Percentiles rank a stretch among this genome's conserved stretches.
These are phyloP conservation scores for Colletotrichum plurivorum DNA, from an alignment of 2,329 filamentous ascomycete species.

Conservation along the genomic window DNA sequence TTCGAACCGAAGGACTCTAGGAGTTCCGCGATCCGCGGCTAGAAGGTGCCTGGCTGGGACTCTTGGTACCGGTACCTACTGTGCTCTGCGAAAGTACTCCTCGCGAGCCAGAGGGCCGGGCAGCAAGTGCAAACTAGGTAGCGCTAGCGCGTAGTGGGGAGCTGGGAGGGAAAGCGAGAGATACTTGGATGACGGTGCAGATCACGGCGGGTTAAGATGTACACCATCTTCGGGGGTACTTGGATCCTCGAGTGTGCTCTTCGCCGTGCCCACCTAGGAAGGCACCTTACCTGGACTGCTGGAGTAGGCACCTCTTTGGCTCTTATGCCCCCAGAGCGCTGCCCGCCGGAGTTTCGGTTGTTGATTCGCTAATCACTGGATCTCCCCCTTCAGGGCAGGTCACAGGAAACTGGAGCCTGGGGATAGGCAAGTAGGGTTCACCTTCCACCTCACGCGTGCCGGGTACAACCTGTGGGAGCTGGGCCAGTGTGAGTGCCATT, in stretches of 20 bases:
- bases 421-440: slow-evolving; percentile 12
- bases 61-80: background rate
- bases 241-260: too few relatives aligned
- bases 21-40: slow-evolving; percentile 16
- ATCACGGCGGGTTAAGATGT: background rate
- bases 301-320: background rate
- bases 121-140: too few relatives aligned
- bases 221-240: background rate
- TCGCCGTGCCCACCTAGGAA: too few relatives aligned
- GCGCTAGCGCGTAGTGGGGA: background rate
- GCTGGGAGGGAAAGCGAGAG: background rate
- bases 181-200: slow-evolving; percentile 8
- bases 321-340: background rate
- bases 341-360: slow-evolving; percentile 9
- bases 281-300: background rate
- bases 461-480: too few relatives aligned
- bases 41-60: background rate
- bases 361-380: slow-evolving; percentile 33
- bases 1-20: background rate
- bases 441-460: too few relatives aligned
- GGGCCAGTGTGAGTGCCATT: slow-evolving; percentile 1
- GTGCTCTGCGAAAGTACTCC: too few relatives aligned
- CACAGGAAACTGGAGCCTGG: background rate
- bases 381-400: too few relatives aligned
- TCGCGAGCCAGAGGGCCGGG: too few relatives aligned